These are phyloP conservation scores for Fusarium transvaalense DNA, from an alignment of 2,329 filamentous ascomycete species.

Conservation along the genomic window DNA sequence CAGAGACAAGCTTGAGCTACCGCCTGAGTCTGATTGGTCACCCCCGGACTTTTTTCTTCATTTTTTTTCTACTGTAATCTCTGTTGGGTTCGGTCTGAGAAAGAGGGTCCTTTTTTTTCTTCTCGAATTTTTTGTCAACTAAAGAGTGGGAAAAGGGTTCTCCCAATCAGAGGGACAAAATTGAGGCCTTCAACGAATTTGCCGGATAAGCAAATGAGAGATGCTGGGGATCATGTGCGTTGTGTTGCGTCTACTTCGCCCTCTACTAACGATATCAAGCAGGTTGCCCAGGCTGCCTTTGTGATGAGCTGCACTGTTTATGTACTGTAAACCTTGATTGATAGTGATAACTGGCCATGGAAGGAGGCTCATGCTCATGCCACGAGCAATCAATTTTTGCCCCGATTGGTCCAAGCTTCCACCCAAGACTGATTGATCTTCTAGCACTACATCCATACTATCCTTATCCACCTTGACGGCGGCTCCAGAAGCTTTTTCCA, in stretches of 20 bases:
- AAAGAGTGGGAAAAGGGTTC: constrained; percentile 8
- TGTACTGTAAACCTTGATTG: constrained; percentile 9
- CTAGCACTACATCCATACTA: neutral
- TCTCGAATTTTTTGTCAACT: constrained; percentile 24
- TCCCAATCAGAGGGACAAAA: constrained; percentile 3
- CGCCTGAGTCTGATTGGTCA: constrained; percentile 46
- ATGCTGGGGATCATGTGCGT: neutral
- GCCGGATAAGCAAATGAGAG: constrained; percentile 14
- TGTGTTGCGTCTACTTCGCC: constrained; percentile 5
- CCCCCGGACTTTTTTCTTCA: constrained; percentile 48
- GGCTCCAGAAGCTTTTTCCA: constrained; percentile 37
- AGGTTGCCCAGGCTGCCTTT: neutral
- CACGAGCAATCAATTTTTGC: constrained; percentile 43
- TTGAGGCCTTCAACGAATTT: constrained; percentile 30
- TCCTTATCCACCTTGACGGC: constrained; percentile 30
- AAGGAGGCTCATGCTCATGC: constrained; percentile 33
- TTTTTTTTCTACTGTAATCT: constrained; percentile 27
- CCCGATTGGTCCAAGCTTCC: constrained; percentile 45
- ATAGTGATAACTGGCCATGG: constrained; percentile 21
- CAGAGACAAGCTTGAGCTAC: constrained; percentile 34
- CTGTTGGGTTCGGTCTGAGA: constrained; percentile 15
- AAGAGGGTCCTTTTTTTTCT: constrained; percentile 27
- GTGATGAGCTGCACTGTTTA: neutral
- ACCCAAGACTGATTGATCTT: constrained; percentile 35
- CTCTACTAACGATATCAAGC: constrained; percentile 20